A percentile compares a stretch with the other conserved stretches of the same genome.
These are phyloP conservation scores for Paspalum vaginatum DNA, from an alignment of 176 grass and related monocot species.

Conservation along the genomic window DNA sequence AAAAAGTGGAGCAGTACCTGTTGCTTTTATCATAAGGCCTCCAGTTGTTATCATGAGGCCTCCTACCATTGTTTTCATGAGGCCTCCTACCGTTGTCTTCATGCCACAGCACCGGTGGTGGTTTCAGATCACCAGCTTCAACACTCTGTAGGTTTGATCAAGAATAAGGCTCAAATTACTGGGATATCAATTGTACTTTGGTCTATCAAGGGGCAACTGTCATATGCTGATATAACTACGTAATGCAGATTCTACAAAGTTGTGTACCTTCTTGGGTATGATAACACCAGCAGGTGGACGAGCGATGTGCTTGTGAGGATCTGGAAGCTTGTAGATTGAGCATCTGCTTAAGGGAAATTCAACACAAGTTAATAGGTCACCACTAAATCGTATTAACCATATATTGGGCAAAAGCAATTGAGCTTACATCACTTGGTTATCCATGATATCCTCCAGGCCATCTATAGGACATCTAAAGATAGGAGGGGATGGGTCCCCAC, in stretches of 20 bases:
- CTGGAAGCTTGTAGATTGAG: slow-evolving; percentile 91
- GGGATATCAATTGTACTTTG: not conserved
- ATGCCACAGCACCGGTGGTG: slow-evolving; percentile 93
- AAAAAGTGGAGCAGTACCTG: slow-evolving; percentile 33
- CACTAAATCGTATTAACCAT: slow-evolving; percentile 5
- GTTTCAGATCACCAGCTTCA: slow-evolving; percentile 83
- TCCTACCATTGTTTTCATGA: slow-evolving; percentile 36
- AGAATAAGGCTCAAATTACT: slow-evolving; percentile 27
- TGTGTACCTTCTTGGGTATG: slow-evolving; percentile 85
- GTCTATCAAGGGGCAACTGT: not conserved
- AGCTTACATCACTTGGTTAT: slow-evolving; percentile 99
- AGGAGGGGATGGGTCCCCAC: slow-evolving; percentile 86
- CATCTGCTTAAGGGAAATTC: slow-evolving; percentile 55
- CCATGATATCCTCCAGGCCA: slow-evolving; percentile 84
- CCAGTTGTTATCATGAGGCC: slow-evolving; percentile 53
- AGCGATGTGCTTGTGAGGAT: slow-evolving; percentile 86
- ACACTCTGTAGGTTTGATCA: slow-evolving; percentile 57
- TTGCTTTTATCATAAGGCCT: slow-evolving; percentile 19
- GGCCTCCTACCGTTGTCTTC: slow-evolving; percentile 79
- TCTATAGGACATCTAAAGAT: slow-evolving; percentile 88
- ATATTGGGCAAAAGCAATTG: slow-evolving; percentile 8
- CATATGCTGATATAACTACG: not conserved
- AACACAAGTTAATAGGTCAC: slow-evolving; percentile 27
- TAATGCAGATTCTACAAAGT: not conserved
- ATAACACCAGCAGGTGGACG: slow-evolving; percentile 80